Base-by-base conservation (phyloP, 2,329 filamentous ascomycete genomes). In the Alternaria conjuncta region DNA sequence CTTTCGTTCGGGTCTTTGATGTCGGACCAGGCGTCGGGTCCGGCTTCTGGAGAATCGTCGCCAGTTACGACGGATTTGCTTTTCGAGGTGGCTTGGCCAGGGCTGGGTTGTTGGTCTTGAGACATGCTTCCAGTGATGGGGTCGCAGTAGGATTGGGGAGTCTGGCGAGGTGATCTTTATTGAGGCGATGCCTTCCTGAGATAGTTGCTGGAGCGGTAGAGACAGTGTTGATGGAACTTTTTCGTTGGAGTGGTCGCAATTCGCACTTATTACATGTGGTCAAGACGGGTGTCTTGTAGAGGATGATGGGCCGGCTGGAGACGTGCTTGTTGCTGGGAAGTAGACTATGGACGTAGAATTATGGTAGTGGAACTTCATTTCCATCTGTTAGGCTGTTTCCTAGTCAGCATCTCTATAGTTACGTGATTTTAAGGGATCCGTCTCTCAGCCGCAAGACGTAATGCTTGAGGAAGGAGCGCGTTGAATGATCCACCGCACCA, bases 1-100 rank as follows among this genome's bases (percentile, higher is more conserved):
- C 91, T 85, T 80, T 92, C 89, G 64, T 89, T 88, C 0, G 90
- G 89, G 70, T 93, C 90, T 7, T 86, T 87, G 46, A 93, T 85
- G 0, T 89, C 86, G 26, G 86, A 84, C 91, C 91, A 94, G 80
- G 92, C 88, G 66, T 91, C 85, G n/a, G 69, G 63, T 28, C 67
- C 70, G 20, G 69, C 46, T 58, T 67, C 71, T 21, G 66, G 65
- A 15, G 70, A 32, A 18, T 74, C 69, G 47, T 55, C 60, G 47
- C 60, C 61, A n/a, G 71, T 56, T 11, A 54, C 44, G 36, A 69
- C 68, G n/a, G 65, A 63, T 55, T 63, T 68, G 25, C 30, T 62
- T 25, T 62, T 66, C 18, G 72, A 65, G 54, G 45, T 55, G 30
- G 68, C 41, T 45, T 72, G 69, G 45, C 73, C 63, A 12, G 47